A percentile compares a stretch with the other conserved stretches of the same genome.
Conservation (phyloP, 306 rosid genomes). For the Adenanthera pavonina region DNA sequence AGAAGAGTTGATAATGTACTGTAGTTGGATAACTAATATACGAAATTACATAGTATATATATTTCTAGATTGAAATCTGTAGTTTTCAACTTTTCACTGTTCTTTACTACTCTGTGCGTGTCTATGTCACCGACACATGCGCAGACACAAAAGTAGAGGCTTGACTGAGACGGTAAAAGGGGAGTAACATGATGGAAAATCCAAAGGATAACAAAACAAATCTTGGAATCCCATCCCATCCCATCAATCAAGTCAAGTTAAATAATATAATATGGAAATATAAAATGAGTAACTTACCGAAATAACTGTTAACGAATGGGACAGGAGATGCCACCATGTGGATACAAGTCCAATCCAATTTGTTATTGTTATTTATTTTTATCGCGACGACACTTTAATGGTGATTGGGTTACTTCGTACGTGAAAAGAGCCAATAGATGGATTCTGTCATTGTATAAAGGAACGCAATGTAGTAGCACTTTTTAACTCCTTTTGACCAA, state of each 20-base stretch:
- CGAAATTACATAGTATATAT: not conserved
- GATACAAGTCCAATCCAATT: not conserved
- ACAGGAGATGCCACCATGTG: not conserved
- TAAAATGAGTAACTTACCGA: not conserved
- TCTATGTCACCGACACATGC: not conserved
- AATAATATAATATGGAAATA: not conserved
- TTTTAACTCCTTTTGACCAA: no score
- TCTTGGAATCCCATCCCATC: not conserved
- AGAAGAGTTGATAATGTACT: constrained; percentile 73
- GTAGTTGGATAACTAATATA: not conserved
- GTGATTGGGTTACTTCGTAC: not conserved
- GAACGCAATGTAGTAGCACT: not conserved
- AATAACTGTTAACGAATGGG: not conserved
- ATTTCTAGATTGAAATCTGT: not conserved
- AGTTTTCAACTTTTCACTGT: not conserved
- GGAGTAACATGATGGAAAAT: not conserved
- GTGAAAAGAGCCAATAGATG: not conserved
- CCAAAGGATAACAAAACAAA: not conserved
- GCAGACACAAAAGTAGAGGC: not conserved
- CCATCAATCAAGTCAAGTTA: not conserved
- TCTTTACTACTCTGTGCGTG: not conserved
- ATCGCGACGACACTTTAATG: not conserved
- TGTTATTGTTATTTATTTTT: not conserved
- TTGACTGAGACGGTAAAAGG: not conserved
- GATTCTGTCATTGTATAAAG: not conserved